These are phyloP conservation scores for Russula virescens DNA, from an alignment of 768 basidiomycete species.

Conservation along the genomic window DNA sequence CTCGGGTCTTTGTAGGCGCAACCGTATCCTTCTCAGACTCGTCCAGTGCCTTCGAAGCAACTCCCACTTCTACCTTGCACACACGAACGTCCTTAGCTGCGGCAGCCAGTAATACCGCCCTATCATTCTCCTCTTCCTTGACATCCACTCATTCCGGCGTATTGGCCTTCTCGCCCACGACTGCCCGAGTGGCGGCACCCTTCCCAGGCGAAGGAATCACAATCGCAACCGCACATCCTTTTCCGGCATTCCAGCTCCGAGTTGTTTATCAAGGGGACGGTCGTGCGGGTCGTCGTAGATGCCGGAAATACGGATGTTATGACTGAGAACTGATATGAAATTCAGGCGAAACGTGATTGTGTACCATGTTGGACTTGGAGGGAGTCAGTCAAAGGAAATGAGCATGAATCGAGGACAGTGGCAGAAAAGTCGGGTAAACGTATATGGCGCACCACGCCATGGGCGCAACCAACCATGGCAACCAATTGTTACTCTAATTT, in stretches of 20 bases:
- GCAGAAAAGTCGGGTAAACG: no score
- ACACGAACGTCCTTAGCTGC: conserved; percentile 4
- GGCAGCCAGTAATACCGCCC: background rate
- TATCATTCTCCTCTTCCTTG: conserved; percentile 17
- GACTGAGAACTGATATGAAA: no score
- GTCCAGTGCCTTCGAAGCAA: conserved; percentile 15
- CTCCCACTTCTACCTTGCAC: conserved; percentile 9
- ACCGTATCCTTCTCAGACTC: conserved; percentile 23
- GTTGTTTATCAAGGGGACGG: conserved; percentile 59
- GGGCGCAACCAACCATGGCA: no score
- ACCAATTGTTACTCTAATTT: no score
- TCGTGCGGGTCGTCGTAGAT: conserved; percentile 33
- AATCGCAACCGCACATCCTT: conserved; percentile 1
- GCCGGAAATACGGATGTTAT: conserved; percentile 54
- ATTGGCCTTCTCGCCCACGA: conserved; percentile 31
- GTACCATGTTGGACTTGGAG: no score
- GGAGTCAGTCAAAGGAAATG: no score
- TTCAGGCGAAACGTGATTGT: no score
- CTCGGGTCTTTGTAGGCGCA: conserved; percentile 20
- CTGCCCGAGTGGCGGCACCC: background rate
- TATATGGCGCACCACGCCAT: no score
- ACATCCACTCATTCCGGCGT: conserved; percentile 28
- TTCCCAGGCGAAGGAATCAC: conserved; percentile 6
- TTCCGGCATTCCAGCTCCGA: conserved; percentile 46
- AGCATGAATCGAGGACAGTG: no score